Evolutionary conservation across 2,329 filamentous ascomycete genomes (phyloP).

Genomic region (Aureobasidium sp.): DNA sequence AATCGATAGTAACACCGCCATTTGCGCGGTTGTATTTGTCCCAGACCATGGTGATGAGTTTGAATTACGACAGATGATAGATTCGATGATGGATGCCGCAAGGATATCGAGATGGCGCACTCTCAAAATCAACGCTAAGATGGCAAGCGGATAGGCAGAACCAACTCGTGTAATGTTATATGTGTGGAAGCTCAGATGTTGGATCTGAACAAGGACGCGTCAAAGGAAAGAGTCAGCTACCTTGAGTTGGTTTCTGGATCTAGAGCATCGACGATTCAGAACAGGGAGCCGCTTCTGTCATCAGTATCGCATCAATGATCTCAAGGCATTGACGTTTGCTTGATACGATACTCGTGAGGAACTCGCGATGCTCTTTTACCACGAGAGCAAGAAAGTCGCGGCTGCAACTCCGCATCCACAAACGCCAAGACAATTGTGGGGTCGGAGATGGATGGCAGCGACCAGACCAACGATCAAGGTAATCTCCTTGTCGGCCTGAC

Average conservation of each 20-base stretch:
- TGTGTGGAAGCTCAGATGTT: constrained; percentile 4
- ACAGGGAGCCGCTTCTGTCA: not conserved
- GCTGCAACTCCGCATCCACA: constrained; percentile 9
- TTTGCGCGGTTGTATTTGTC: constrained; percentile 7
- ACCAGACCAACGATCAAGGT: not conserved
- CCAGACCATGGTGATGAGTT: constrained; percentile 6
- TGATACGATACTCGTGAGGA: not conserved
- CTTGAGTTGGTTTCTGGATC: not conserved
- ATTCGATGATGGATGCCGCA: not conserved
- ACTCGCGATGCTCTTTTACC: not conserved
- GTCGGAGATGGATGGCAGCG: not conserved
- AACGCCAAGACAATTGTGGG: constrained; percentile 13
- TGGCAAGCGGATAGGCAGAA: not conserved
- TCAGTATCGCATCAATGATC: not conserved
- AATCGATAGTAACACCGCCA: constrained; percentile 17
- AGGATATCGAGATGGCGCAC: not conserved
- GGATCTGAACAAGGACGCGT: constrained; percentile 11
- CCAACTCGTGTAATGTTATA: not conserved
- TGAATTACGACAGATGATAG: not conserved
- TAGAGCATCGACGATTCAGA: not conserved
- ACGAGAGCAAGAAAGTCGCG: not conserved
- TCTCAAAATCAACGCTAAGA: not conserved
- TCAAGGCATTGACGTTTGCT: not conserved
- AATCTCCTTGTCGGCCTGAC: not conserved
- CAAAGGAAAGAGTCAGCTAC: not conserved